These are phyloP conservation scores for Grigorovia humatica DNA, from an alignment of 805 yeast genomes.

Conservation along the genomic window DNA sequence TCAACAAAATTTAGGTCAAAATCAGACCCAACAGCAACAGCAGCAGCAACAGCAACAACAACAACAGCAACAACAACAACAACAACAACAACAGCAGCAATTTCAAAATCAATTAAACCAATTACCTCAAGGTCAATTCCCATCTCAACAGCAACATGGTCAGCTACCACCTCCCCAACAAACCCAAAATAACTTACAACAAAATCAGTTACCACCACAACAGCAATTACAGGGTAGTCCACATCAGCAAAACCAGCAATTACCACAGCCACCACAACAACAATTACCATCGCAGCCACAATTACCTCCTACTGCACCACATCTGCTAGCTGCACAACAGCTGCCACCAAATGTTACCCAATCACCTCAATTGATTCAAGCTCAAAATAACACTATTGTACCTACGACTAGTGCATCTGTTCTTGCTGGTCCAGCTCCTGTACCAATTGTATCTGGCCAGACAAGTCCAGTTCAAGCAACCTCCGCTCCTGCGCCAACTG, in stretches of 20 bases:
- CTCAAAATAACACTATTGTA: neutral
- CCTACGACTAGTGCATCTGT: conserved; percentile 1
- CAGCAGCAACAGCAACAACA: conserved; percentile 20
- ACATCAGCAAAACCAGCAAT: neutral
- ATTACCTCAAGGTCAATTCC: conserved; percentile 12
- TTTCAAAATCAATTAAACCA: conserved; percentile 11
- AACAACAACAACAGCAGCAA: conserved; percentile 19
- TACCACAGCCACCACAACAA: conserved; percentile 2
- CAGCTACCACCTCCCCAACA: neutral
- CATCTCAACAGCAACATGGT: conserved; percentile 2
- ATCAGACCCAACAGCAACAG: conserved; percentile 6
- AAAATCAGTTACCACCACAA: conserved; percentile 1
- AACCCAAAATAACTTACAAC: conserved; percentile 3
- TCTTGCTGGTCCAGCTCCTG: neutral
- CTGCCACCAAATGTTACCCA: conserved; percentile 1
- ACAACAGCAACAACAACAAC: conserved; percentile 19
- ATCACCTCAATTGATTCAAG: neutral
- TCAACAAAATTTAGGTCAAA: conserved; percentile 10
- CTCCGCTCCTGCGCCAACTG: neutral
- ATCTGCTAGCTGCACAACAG: neutral
- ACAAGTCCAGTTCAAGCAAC: neutral
- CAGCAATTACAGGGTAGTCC: conserved; percentile 1
- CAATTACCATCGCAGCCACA: neutral
- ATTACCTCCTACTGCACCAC: neutral
- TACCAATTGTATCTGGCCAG: neutral